Percentiles rank a stretch among this genome's conserved stretches.
phyloP scores from a whole-genome alignment of 2,329 filamentous ascomycete genomes.

The Nemania abortiva region DNA sequence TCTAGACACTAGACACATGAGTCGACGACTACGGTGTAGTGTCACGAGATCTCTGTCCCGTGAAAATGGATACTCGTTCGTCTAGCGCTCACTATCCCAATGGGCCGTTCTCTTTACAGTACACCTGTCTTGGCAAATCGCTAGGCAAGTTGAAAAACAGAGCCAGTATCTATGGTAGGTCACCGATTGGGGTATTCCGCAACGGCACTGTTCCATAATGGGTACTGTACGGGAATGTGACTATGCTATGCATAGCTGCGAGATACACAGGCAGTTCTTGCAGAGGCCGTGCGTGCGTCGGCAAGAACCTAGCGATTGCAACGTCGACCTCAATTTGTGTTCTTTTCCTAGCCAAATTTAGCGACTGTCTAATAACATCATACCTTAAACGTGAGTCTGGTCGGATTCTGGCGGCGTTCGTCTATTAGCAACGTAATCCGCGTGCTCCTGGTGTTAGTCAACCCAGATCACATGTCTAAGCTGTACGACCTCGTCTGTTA shows the following conservation, averaged over 20 bases:
- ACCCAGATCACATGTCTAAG: neutral
- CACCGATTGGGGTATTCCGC: conserved; percentile 35
- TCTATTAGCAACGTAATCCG: neutral
- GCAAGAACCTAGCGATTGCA: conserved; percentile 39
- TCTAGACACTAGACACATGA: neutral
- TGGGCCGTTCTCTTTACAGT: conserved; percentile 3
- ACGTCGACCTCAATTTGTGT: conserved; percentile 26
- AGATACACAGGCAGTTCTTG: conserved; percentile 35
- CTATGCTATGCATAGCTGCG: conserved; percentile 35
- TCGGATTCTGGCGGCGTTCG: conserved; percentile 2
- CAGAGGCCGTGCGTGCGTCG: conserved; percentile 38
- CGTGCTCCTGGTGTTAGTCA: neutral
- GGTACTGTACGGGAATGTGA: conserved; percentile 30
- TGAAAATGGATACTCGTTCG: neutral
- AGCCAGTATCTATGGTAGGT: conserved; percentile 13
- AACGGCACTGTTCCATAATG: conserved; percentile 26
- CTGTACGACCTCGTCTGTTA: neutral
- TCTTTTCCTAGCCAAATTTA: conserved; percentile 31
- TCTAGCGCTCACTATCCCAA: conserved; percentile 7
- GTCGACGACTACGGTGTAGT: conserved; percentile 9
- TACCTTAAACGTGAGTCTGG: neutral
- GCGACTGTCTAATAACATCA: conserved; percentile 20
- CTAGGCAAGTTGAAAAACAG: conserved; percentile 3
- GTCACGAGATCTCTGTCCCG: conserved; percentile 33
- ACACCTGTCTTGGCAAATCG: conserved; percentile 23